phyloP scores from a whole-genome alignment of 2,329 filamentous ascomycete species.

The Trichoderma sp. region DNA sequence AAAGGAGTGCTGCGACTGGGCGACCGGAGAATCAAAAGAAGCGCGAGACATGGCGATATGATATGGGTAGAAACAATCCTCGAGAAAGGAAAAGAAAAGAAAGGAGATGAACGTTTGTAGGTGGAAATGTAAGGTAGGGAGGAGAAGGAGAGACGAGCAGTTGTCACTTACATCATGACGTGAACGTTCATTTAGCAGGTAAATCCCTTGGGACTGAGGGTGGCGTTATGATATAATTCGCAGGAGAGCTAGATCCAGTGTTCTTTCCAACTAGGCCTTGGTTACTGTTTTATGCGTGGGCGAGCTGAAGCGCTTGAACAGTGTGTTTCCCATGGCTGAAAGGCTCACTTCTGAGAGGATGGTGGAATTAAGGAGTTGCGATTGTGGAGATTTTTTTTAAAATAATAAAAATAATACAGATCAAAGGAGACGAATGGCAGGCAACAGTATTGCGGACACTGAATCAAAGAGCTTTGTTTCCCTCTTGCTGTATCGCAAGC shows the following conservation, averaged over 20 bases:
- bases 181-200: background rate
- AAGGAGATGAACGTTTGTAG: background rate
- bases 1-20: background rate
- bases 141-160: background rate
- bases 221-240: background rate
- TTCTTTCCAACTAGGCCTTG: background rate
- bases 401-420: background rate
- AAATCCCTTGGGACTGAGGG: background rate
- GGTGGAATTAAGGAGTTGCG: background rate
- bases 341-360: background rate
- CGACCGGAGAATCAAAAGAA: background rate
- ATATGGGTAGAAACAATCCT: background rate
- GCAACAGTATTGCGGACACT: background rate
- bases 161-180: conserved; percentile 19
- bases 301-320: background rate
- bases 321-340: background rate
- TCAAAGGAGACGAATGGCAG: background rate
- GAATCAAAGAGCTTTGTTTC: background rate
- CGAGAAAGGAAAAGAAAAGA: background rate
- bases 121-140: background rate
- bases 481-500: background rate
- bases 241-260: background rate
- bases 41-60: conserved; percentile 12
- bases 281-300: background rate
- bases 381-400: background rate